Conservation (phyloP, 331 rosid species). For the Prunus yedoensis region DNA sequence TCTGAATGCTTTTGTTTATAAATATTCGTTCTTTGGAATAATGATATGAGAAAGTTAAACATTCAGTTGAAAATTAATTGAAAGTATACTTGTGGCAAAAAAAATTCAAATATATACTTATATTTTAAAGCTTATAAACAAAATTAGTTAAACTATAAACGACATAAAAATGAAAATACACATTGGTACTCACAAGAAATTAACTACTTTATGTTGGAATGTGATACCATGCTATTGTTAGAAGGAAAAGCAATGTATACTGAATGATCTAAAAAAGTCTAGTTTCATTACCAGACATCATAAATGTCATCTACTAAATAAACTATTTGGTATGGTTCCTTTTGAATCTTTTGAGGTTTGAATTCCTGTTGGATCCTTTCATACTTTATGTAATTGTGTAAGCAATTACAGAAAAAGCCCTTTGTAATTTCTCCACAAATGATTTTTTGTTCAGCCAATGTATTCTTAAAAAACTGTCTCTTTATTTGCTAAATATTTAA, state of each 20-base stretch:
- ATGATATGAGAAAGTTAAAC: not conserved
- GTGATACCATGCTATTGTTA: not conserved
- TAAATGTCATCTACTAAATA: not conserved
- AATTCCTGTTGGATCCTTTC: not conserved
- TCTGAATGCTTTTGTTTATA: not conserved
- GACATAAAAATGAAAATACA: not conserved
- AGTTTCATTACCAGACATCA: not conserved
- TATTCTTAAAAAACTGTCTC: slow-evolving; percentile 4
- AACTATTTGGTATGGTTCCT: not conserved
- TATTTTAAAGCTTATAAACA: not conserved
- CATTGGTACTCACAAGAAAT: not conserved
- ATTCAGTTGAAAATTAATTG: not conserved
- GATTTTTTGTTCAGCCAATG: not conserved
- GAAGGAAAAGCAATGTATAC: not conserved
- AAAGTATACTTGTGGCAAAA: not conserved
- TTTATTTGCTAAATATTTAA: slow-evolving; percentile 14
- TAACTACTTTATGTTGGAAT: not conserved
- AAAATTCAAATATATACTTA: not conserved
- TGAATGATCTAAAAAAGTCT: not conserved
- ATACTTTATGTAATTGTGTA: not conserved
- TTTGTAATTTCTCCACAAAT: not conserved
- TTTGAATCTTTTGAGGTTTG: not conserved
- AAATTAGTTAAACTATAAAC: not conserved
- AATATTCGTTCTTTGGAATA: not conserved
- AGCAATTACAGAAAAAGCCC: not conserved